Base-by-base conservation (phyloP, 192 early-diverging fungal species). In the Geosiphon pyriformis region DNA sequence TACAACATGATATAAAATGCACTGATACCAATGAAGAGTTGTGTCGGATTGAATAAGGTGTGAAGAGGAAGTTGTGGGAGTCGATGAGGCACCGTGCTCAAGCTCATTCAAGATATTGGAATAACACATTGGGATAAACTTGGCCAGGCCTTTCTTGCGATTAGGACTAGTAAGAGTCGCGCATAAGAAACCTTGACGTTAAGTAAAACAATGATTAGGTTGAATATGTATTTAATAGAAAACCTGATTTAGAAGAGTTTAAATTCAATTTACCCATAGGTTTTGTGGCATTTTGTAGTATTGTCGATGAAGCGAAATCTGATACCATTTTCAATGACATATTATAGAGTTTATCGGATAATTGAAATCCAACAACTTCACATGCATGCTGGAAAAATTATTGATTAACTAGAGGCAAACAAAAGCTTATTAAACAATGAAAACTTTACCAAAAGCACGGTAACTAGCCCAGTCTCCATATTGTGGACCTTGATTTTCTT, bases 1-100 rank as follows among this genome's bases (percentile, higher is more conserved):
- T 4, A 88, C 50, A 2, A 90, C 72, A 22, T 78, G 81, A 54
- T 79, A 82, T 10, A 92, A 55, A 33, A 91, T 83, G 20, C 70
- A 75, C 55, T 94, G 92, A 64, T 87, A 83, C 85, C 91, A 94
- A 69, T 94, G 92, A 27, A 92, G 70, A 8, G 77, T 82, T 0
- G 89, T 74, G 68, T 89, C 88, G 3, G 83, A 82, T 70, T 70
- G 76, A 34, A 69, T 70, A 33, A 68, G 69, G 10, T 74, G 77
- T 2, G 77, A 84, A 42, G 74, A 66, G 15, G 77, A 67, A 42
- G 77, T 67, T 0, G 82, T 76, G 15, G 80, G 78, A 3, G 71
- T 71, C 0, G 84, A 78, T 2, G 77, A 72, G 30, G 90, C 91
- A 17, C 85, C 87, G 26, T 84, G 76, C 33, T 82, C 74, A 31